phyloP scores from a whole-genome alignment of 2,329 filamentous ascomycete species.

The Fusarium haematococcum region DNA sequence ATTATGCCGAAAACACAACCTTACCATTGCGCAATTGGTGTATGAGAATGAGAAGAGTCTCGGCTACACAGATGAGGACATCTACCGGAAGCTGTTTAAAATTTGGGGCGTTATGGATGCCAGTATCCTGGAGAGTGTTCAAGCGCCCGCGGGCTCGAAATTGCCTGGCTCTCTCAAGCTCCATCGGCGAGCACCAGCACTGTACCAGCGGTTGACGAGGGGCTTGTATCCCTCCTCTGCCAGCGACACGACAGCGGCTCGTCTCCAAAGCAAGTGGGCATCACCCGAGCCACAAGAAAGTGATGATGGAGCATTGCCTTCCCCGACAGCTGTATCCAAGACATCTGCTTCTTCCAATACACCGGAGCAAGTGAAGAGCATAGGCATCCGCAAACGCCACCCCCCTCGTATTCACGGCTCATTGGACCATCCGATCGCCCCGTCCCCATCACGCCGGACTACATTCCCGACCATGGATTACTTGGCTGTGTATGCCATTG shows the following conservation, averaged over 20 bases:
- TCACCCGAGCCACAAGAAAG: conserved; percentile 7
- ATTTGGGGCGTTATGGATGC: conserved; percentile 66
- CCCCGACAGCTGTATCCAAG: conserved; percentile 8
- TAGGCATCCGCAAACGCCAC: conserved; percentile 38
- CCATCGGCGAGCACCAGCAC: conserved; percentile 58
- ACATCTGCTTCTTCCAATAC: conserved; percentile 2
- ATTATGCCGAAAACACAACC: conserved; percentile 61
- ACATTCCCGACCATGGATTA: conserved; percentile 64
- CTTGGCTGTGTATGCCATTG: conserved; percentile 62
- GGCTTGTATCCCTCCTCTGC: conserved; percentile 56
- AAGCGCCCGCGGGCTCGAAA: conserved; percentile 55
- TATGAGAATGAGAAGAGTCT: conserved; percentile 66
- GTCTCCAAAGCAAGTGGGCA: conserved; percentile 23
- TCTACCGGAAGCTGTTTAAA: conserved; percentile 58
- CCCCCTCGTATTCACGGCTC: conserved; percentile 59
- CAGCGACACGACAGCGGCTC: conserved; percentile 17
- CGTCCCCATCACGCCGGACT: conserved; percentile 59
- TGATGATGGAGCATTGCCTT: conserved; percentile 9
- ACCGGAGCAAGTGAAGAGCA: conserved; percentile 7
- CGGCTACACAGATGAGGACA: conserved; percentile 62
- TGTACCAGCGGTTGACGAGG: conserved; percentile 59
- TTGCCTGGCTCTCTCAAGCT: conserved; percentile 62
- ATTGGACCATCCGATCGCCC: conserved; percentile 58
- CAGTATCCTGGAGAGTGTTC: conserved; percentile 62
- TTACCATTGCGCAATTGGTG: conserved; percentile 64